Percentiles rank a stretch among this genome's conserved stretches.
Evolutionary conservation across 306 rosid genomes (phyloP).

Genomic region (Vicia sativa): DNA sequence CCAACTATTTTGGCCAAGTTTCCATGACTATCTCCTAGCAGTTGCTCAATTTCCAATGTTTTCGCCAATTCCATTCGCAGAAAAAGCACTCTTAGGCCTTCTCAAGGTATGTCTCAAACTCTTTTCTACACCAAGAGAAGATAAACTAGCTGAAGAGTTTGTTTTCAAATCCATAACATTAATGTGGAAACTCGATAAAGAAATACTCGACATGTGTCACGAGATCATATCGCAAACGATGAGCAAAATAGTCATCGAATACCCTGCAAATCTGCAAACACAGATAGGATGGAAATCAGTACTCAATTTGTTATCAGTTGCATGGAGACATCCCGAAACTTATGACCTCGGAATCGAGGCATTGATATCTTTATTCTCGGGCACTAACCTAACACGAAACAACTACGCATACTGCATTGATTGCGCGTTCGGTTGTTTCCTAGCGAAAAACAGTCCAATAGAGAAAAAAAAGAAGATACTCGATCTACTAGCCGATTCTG

Average conservation of each 20-base stretch:
- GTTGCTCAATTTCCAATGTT: constrained; percentile 86
- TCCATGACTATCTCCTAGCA: constrained; percentile 65
- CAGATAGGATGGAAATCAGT: constrained; percentile 80
- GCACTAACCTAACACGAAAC: constrained; percentile 44
- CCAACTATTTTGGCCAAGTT: constrained; percentile 70
- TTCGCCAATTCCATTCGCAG: constrained; percentile 84
- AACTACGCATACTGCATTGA: constrained; percentile 74
- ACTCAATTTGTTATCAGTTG: constrained; percentile 69
- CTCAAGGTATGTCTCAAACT: constrained; percentile 64
- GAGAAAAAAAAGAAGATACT: constrained; percentile 78
- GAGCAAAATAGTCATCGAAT: constrained; percentile 60
- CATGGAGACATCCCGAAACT: constrained; percentile 70
- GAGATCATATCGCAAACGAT: constrained; percentile 58
- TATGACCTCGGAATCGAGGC: constrained; percentile 76
- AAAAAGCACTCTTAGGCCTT: constrained; percentile 71
- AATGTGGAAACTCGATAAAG: constrained; percentile 94
- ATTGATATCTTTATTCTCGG: constrained; percentile 63
- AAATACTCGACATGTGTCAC: constrained; percentile 70
- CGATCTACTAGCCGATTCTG: constrained; percentile 66
- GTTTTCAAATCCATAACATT: constrained; percentile 84
- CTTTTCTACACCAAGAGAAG: constrained; percentile 54
- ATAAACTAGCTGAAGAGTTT: constrained; percentile 69
- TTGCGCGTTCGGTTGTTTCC: constrained; percentile 72
- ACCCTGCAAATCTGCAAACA: constrained; percentile 74
- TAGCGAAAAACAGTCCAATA: constrained; percentile 76